Evolutionary conservation across 495 filamentous ascomycete genomes (phyloP), one percentile per base, ranked within the genome.

Genomic region (Talaromyces trachyspermus): DNA sequence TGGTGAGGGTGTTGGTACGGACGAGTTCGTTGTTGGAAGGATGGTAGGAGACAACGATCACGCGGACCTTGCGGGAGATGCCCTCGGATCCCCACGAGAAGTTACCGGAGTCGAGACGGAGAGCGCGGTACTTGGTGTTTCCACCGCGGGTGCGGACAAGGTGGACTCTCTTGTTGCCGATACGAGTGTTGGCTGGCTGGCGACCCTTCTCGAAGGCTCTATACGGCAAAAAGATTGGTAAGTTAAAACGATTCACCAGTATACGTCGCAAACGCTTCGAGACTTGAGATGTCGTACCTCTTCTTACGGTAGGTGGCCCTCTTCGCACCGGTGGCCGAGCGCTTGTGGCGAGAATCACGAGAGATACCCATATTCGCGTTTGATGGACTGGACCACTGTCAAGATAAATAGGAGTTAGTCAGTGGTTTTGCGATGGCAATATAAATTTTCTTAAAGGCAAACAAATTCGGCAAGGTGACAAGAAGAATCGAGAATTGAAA

Each of bases 1-100:
- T 94, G 78, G 92, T 98, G 68, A 99, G 79, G 77, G 92, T 96
- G 81, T 99, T 99, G 70, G 92, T 99, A 64, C 92, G 94, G 77
- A 99, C 88, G 61, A 99, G 80, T 74, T 99, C 92, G 85, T 99
- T 99, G 88, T 99, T 99, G 68, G 92, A 97, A 44, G 92, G 94
- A 73, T 99, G 92, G 84, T 84, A 99, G 62, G 83, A 85, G 74
- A 97, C 94, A 60, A 75, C 88, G 70, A 99, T 95, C 64, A 99
- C 88, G 80, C 92, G 94, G 72, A 85, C 85, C 81, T 99, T 99
- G 80, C 90, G 89, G 76, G 89, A 83, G 71, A 91, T 74, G 60
- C 89, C 88, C 81, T 99, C 92, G 57, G 89, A 95, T 59, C 86
- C 92, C 92, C 92, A 99, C 54, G 90, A 90, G 75, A 95, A 99